Conservation (phyloP, 352 stramenopile species). For the Phytopythium kandeliae region DNA sequence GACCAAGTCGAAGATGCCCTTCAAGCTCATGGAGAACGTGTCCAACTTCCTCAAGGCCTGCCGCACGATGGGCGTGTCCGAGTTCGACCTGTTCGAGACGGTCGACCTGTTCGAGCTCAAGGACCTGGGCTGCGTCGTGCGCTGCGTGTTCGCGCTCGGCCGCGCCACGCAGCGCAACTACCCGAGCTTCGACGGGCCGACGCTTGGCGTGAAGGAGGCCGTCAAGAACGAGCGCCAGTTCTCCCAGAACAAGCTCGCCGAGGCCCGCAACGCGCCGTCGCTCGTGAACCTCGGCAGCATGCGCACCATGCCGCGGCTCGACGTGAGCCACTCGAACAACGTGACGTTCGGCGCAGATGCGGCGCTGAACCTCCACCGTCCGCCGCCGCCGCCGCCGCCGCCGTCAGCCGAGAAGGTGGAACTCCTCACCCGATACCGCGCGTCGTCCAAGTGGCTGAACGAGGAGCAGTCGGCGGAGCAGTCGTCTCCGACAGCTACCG, state of each 20-base stretch:
- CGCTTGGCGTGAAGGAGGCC: slow-evolving; percentile 78
- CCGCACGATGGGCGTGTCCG: slow-evolving; percentile 79
- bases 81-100: slow-evolving; percentile 89
- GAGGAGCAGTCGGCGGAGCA: slow-evolving; percentile 7
- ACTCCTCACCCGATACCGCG: slow-evolving; percentile 52
- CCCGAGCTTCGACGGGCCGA: slow-evolving; percentile 61
- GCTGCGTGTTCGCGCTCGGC: slow-evolving; percentile 70
- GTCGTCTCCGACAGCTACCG: slow-evolving; percentile 5
- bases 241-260: slow-evolving; percentile 56
- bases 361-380: slow-evolving; percentile 39
- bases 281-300: slow-evolving; percentile 70
- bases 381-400: slow-evolving; percentile 55
- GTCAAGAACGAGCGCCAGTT: slow-evolving; percentile 73
- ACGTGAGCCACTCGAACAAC: slow-evolving; percentile 45
- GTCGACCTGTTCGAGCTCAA: slow-evolving; percentile 89
- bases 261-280: slow-evolving; percentile 49
- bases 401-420: slow-evolving; percentile 71
- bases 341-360: slow-evolving; percentile 78
- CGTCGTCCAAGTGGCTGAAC: slow-evolving; percentile 22
- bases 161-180: slow-evolving; percentile 74
- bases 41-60: slow-evolving; percentile 80
- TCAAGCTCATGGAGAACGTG: slow-evolving; percentile 93
- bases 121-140: slow-evolving; percentile 73
- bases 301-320: slow-evolving; percentile 58
- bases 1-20: slow-evolving; percentile 85